phyloP scores from a whole-genome alignment of 371 early-diverging fungal genomes.

The Zancudomyces culisetae region DNA sequence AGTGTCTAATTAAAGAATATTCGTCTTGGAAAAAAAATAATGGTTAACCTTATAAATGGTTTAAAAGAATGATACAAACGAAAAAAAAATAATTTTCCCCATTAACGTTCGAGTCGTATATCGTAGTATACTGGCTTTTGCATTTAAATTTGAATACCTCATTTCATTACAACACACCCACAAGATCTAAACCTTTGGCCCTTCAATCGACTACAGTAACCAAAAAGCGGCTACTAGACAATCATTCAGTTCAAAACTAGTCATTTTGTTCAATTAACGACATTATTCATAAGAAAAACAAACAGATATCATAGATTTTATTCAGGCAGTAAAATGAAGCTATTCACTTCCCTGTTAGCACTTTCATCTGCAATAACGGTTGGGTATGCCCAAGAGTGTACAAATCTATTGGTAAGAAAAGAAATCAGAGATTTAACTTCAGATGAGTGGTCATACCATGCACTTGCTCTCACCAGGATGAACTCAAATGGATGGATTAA shows the following conservation, averaged over 20 bases:
- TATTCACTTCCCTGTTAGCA: too few species aligned
- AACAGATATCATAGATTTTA: too few species aligned
- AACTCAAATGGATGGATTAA: constrained; percentile 16
- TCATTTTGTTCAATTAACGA: not conserved
- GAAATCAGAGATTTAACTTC: constrained; percentile 19
- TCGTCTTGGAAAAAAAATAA: not conserved
- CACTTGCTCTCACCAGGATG: constrained; percentile 11
- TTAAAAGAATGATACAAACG: not conserved
- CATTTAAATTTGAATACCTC: not conserved
- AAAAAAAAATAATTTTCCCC: not conserved
- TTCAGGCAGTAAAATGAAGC: too few species aligned
- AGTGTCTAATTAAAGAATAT: not conserved
- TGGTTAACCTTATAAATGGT: not conserved
- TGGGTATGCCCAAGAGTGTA: not conserved
- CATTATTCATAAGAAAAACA: too few species aligned
- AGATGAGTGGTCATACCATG: constrained; percentile 11
- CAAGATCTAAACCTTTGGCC: not conserved
- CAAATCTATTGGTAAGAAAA: constrained; percentile 7
- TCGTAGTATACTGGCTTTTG: not conserved
- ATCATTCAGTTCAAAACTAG: not conserved
- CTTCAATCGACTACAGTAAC: not conserved
- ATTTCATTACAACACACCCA: not conserved
- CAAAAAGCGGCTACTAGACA: not conserved
- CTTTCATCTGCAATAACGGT: too few species aligned
- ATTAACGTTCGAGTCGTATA: not conserved